These are phyloP conservation scores for Diutina mesorugosa DNA, from an alignment of 1,139 yeast species.

Conservation along the genomic window DNA sequence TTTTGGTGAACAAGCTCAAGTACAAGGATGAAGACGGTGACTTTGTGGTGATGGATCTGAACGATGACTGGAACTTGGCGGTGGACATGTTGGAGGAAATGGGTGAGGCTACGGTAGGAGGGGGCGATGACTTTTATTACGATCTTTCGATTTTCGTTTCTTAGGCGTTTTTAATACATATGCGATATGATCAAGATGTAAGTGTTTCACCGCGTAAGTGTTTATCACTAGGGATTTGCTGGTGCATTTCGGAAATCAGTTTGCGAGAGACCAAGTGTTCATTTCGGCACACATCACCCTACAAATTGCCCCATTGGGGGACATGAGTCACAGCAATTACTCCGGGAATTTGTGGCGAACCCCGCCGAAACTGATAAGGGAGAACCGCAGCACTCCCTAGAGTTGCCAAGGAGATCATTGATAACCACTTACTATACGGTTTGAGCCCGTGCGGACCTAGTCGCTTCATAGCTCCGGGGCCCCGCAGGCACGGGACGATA, in stretches of 20 bases:
- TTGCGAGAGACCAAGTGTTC: neutral
- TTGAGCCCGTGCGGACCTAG: neutral
- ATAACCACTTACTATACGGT: neutral
- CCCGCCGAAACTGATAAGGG: neutral
- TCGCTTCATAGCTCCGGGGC: neutral
- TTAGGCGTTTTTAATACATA: neutral
- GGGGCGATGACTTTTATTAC: neutral
- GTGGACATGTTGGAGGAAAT: conserved; percentile 37
- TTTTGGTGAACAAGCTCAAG: conserved; percentile 41
- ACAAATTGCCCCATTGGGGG: neutral
- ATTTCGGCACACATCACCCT: neutral
- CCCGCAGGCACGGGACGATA: neutral
- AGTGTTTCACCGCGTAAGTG: too few species aligned
- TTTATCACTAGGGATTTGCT: too few species aligned
- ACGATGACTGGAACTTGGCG: conserved; percentile 59
- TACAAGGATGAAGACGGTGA: conserved; percentile 96
- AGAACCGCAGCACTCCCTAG: too few species aligned
- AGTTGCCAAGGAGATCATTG: neutral
- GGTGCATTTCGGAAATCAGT: neutral
- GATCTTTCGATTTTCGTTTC: conserved; percentile 1
- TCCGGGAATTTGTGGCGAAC: neutral
- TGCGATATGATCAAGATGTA: neutral
- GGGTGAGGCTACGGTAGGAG: neutral
- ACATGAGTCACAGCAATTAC: neutral
- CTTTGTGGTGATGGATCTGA: conserved; percentile 72